Evolutionary conservation across 192 early-diverging fungal genomes (phyloP).

Genomic region (Neocallimastix lanati): DNA sequence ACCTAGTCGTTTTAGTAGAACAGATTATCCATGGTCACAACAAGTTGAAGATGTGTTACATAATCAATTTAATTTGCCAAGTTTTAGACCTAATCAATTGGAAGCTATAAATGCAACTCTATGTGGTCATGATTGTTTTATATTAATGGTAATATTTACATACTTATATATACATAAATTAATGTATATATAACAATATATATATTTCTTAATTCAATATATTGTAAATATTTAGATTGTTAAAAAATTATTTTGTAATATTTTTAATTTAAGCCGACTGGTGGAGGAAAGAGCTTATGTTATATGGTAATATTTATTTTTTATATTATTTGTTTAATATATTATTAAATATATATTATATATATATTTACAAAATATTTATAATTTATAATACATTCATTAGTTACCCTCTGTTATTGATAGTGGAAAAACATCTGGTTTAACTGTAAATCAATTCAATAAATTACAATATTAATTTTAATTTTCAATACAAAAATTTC

Average conservation of each 20-base stretch:
- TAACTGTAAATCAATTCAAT: background rate
- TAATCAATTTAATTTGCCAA: constrained; percentile 45
- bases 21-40: constrained; percentile 41
- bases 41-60: constrained; percentile 50
- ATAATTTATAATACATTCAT: too few relatives aligned
- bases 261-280: constrained; percentile 43
- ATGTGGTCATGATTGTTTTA: constrained; percentile 65
- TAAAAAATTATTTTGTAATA: background rate
- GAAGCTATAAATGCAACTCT: constrained; percentile 78
- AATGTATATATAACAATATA: too few relatives aligned
- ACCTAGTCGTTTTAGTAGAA: too few relatives aligned
- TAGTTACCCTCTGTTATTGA: background rate
- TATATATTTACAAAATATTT: too few relatives aligned
- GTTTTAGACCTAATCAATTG: constrained; percentile 70
- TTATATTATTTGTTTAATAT: too few relatives aligned
- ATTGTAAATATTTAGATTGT: too few relatives aligned
- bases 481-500: too few relatives aligned
- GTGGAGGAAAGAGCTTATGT: constrained; percentile 89
- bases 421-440: background rate
- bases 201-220: too few relatives aligned
- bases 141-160: constrained; percentile 52
- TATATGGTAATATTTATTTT: constrained; percentile 36
- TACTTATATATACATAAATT: background rate
- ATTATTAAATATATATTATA: too few relatives aligned
- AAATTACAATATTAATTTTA: too few relatives aligned